Conservation (phyloP, 2,329 filamentous ascomycete genomes). For the Cladobotryum mycophilum region DNA sequence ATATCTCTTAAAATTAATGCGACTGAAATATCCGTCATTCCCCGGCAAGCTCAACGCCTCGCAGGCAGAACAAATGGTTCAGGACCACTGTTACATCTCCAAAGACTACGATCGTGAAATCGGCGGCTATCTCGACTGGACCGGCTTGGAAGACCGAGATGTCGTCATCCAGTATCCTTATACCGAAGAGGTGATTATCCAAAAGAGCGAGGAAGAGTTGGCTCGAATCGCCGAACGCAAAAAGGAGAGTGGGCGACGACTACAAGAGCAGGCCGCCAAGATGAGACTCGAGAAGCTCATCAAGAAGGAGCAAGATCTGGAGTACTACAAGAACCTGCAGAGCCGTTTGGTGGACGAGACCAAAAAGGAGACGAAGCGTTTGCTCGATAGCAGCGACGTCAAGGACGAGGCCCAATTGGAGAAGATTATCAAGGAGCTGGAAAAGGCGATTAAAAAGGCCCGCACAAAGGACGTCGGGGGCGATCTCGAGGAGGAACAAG, state of each 20-base stretch:
- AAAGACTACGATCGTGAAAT: constrained; percentile 77
- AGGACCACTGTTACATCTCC: constrained; percentile 85
- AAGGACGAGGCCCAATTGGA: constrained; percentile 87
- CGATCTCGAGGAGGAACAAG: constrained; percentile 71
- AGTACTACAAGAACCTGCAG: constrained; percentile 86
- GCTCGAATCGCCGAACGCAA: constrained; percentile 86
- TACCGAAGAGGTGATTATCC: constrained; percentile 80
- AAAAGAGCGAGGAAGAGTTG: constrained; percentile 93
- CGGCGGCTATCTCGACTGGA: constrained; percentile 77
- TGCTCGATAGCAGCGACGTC: constrained; percentile 85
- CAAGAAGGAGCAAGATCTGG: constrained; percentile 89
- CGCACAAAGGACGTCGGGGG: constrained; percentile 90
- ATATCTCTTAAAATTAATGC: constrained; percentile 83
- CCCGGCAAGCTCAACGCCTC: constrained; percentile 77
- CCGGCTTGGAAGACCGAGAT: constrained; percentile 82
- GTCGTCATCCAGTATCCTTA: constrained; percentile 88
- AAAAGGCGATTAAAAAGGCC: constrained; percentile 82
- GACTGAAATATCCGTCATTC: constrained; percentile 86
- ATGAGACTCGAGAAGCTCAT: constrained; percentile 94
- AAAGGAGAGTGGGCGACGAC: constrained; percentile 82
- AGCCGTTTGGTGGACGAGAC: constrained; percentile 63
- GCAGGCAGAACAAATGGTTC: constrained; percentile 82
- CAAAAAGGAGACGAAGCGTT: constrained; percentile 83
- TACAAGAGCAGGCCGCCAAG: constrained; percentile 95
- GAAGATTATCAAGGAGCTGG: constrained; percentile 77